Base-by-base conservation (phyloP, 2,329 filamentous ascomycete species). In the Metarhizium humberi region DNA sequence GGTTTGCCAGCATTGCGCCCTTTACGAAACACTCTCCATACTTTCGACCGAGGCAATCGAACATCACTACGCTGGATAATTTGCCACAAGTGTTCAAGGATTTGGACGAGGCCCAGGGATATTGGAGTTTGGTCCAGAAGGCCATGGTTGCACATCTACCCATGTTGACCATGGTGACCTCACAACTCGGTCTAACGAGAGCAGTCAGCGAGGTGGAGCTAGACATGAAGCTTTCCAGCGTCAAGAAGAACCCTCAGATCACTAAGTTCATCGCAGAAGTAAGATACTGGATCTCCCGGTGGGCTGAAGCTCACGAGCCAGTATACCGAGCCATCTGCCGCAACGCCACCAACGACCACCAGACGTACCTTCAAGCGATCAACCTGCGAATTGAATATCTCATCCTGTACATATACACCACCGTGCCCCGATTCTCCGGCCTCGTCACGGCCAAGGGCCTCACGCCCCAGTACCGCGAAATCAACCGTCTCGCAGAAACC, bases 341-440 rank as follows among this genome's bases (percentile, higher is more conserved):
- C 20, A 66, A 68, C 51, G 60, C 62, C 3, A 49, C 62, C 8
- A 52, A 58, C 1, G 55, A 68, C 29, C 53, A 55, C 4, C 56
- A 59, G 2, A 51, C 62, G 0, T 74, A 73, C 49, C 63, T 71
- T 4, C 64, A 67, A 11, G 70, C 69, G n/a, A 67, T 71, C 54
- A 74, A 69, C 52, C 59, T 77, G 7, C 71, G 71, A 3, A 61
- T 75, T 36, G 73, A 76, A 52, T 77, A 73, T 56, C 62, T 75
- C n/a, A 62, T 75, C 16, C 64, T 73, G 4, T 69, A 69, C 58
- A 62, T 75, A 18, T 72, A 74, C 57, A 67, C 70, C 1, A 63
- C 67, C 2, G 64, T 74, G 14, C 67, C 72, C 1, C 68, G 70
- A 2, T 75, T 70, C 58, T 69, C 68, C 4, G 64, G 69, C 50